Base-by-base conservation (phyloP, 805 yeast genomes). In the Myxozyma mucilagina region DNA sequence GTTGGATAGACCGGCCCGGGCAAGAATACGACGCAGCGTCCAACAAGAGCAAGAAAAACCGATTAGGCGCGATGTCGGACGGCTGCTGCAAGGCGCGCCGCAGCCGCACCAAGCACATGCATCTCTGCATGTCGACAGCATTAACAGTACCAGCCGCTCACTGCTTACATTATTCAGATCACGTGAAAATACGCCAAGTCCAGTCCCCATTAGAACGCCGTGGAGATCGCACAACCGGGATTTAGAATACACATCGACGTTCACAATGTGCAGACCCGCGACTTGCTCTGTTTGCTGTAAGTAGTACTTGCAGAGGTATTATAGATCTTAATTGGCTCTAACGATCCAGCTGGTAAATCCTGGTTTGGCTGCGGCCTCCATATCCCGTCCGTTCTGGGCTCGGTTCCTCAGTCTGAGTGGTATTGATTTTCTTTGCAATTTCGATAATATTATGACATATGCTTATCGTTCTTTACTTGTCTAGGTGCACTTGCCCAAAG, bases 341-440 rank as follows among this genome's bases (percentile, higher is more conserved):
- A n/a, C 9, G 14, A 8, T 35, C 4, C 48, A 68, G 69, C 57
- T 43, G 69, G 65, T 34, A 68, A 66, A 54, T 63, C 73, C 34
- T 70, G 73, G 73, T 67, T 32, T 18, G 73, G 73, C 24, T 70
- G 73, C 41, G 73, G 73, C 18, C 47, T 47, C 43, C 73, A 70
- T 48, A 65, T 70, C 36, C 70, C 73, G 10, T 56, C 67, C n/a
- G 73, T 71, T 10, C 61, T 70, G 67, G 61, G 61, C 34, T 20
- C 56, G 13, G 51, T 59, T 29, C 66, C 69, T 29, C 52, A 69
- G 59, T 42, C 52, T 16, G 66, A 69, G 32, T 70, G 73, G 73
- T 62, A 47, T 1, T 47, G 16, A 10, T 1, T 42, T 13, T 13
- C 7, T 2, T n/a, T 34, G 34, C 14, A 29, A 35, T 47, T 8